Conservation (phyloP, 2,329 filamentous ascomycete genomes). For the Trichophyton rubrum region DNA sequence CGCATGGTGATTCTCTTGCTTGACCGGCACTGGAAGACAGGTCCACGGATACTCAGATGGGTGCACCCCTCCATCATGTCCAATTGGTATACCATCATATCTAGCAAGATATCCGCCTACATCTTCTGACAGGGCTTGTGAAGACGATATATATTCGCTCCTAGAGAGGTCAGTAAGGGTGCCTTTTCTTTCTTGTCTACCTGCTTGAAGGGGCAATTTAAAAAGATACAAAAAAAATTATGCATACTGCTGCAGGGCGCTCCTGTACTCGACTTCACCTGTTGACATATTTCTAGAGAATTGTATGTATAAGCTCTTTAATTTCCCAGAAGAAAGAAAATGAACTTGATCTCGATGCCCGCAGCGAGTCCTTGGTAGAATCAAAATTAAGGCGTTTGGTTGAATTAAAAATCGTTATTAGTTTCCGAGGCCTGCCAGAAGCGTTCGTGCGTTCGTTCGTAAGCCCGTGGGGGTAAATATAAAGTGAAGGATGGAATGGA, state of each 20-base stretch:
- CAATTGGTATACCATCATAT: not conserved
- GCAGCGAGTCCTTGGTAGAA: not conserved
- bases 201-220: not conserved
- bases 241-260: not conserved
- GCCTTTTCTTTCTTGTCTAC: no score
- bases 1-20: not conserved
- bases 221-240: not conserved
- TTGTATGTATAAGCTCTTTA: not conserved
- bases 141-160: not conserved
- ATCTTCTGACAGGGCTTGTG: not conserved
- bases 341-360: not conserved
- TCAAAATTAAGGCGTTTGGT: not conserved
- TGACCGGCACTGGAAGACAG: not conserved
- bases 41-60: not conserved
- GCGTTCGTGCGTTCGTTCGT: not conserved
- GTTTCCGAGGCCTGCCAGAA: not conserved
- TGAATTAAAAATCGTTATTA: not conserved
- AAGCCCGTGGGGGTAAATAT: not conserved
- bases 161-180: not conserved
- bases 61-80: not conserved
- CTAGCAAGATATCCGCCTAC: not conserved
- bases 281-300: not conserved
- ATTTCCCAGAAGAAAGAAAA: not conserved
- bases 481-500: not conserved
- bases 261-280: not conserved